These are phyloP conservation scores for Diaporthe eres DNA, from an alignment of 2,329 filamentous ascomycete species.

Conservation along the genomic window DNA sequence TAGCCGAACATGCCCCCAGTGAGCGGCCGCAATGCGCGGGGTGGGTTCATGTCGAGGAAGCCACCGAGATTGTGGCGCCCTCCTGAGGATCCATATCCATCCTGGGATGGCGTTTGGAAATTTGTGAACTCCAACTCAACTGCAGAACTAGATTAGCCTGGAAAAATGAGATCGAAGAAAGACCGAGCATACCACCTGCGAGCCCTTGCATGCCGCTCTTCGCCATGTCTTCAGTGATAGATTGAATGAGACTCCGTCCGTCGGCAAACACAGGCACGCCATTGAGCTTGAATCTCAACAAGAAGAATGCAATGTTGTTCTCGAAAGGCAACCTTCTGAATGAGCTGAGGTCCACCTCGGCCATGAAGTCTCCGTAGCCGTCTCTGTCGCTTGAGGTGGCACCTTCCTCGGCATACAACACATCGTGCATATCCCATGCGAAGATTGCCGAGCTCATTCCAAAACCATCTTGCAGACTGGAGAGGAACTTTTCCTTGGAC, in stretches of 20 bases:
- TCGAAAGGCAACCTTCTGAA: not conserved
- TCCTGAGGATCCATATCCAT: not conserved
- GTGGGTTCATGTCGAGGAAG: not conserved
- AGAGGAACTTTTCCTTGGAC: not conserved
- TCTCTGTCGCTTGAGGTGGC: not conserved
- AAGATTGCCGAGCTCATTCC: not conserved
- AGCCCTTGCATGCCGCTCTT: not conserved
- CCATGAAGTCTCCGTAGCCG: not conserved
- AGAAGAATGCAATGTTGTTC: not conserved
- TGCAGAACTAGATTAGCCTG: not conserved
- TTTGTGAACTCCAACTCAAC: not conserved
- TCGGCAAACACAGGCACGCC: not conserved
- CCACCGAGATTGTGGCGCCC: not conserved
- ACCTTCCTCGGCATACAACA: not conserved
- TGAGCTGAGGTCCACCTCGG: not conserved
- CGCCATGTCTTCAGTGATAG: not conserved
- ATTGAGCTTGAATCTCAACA: not conserved
- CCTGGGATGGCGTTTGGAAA: not conserved
- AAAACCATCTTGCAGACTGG: not conserved
- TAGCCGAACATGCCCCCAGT: not conserved
- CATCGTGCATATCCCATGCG: not conserved
- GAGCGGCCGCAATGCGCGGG: not conserved
- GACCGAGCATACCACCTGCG: not conserved
- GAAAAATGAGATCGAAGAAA: not conserved
- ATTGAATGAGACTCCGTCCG: not conserved